phyloP scores from a whole-genome alignment of 371 early-diverging fungal species.

The Zychaea mexicana region DNA sequence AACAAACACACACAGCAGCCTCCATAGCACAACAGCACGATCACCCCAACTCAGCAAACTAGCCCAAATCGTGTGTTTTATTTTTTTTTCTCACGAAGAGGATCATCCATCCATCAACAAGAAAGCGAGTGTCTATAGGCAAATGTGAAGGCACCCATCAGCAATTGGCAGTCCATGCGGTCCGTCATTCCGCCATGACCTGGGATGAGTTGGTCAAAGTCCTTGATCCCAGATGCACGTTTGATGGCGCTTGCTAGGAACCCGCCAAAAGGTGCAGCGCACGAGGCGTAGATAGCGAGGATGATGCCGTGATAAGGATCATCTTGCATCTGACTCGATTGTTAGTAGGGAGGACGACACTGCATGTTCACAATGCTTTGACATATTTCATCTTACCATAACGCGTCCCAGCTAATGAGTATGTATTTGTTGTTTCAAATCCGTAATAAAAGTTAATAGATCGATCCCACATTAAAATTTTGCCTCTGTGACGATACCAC shows the following conservation, averaged over 20 bases:
- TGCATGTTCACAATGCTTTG: no score
- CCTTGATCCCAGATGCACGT: slow-evolving; percentile 97
- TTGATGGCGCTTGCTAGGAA: slow-evolving; percentile 99
- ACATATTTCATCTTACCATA: neutral
- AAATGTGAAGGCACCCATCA: slow-evolving; percentile 95
- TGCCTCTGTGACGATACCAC: no score
- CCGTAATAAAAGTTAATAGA: no score
- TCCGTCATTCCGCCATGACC: slow-evolving; percentile 99
- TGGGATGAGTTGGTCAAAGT: slow-evolving; percentile 97
- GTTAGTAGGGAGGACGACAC: no score
- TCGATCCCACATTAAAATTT: no score
- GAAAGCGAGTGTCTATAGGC: slow-evolving; percentile 60
- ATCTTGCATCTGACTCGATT: slow-evolving; percentile 64
- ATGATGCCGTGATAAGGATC: slow-evolving; percentile 88
- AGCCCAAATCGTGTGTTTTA: neutral
- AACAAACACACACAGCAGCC: neutral
- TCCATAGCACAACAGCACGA: neutral
- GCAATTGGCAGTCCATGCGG: slow-evolving; percentile 98
- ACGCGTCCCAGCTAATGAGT: neutral
- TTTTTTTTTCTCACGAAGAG: slow-evolving; percentile 1
- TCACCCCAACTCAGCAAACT: neutral
- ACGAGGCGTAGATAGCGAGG: slow-evolving; percentile 92
- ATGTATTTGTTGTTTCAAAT: no score
- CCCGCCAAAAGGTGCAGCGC: slow-evolving; percentile 99
- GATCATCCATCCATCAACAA: neutral